These are phyloP conservation scores for Rubia balearica DNA, from an alignment of 305 asterid species.

Conservation along the genomic window DNA sequence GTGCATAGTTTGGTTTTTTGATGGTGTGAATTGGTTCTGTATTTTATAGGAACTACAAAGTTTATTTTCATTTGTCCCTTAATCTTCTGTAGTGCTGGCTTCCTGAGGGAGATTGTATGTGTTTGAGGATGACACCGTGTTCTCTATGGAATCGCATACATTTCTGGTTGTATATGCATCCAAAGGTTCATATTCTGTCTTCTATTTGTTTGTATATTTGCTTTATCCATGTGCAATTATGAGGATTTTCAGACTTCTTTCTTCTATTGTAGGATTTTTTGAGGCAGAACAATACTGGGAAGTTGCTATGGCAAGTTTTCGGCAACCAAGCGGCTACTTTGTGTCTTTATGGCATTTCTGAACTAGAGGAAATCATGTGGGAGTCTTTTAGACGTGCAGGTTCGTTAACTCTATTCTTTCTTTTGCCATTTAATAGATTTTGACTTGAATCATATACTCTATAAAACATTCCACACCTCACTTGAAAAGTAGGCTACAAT, in stretches of 20 bases:
- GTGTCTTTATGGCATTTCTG: constrained; percentile 79
- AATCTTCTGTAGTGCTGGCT: constrained; percentile 71
- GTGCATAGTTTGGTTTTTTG: constrained; percentile 4
- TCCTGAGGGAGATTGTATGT: constrained; percentile 71
- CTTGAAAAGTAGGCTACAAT: background rate
- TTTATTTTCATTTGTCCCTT: constrained; percentile 3
- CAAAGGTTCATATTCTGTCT: constrained; percentile 50
- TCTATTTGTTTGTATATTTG: constrained; percentile 13
- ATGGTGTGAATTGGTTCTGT: constrained; percentile 10
- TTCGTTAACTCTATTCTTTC: constrained; percentile 9
- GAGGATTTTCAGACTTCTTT: constrained; percentile 10
- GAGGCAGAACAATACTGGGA: constrained; percentile 95
- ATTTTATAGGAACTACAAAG: background rate
- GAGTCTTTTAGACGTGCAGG: constrained; percentile 61
- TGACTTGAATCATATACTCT: background rate
- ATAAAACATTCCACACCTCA: background rate
- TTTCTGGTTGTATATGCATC: constrained; percentile 96
- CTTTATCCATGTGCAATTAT: constrained; percentile 1
- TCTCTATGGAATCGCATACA: constrained; percentile 56
- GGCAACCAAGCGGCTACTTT: constrained; percentile 64
- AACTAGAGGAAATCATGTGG: constrained; percentile 95
- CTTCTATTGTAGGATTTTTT: constrained; percentile 63
- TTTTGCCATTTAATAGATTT: background rate
- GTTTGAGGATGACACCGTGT: constrained; percentile 44
- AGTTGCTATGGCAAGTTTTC: constrained; percentile 84